phyloP scores from a whole-genome alignment of 1,284 basidiomycete species.

The Tranzscheliella williamsii region DNA sequence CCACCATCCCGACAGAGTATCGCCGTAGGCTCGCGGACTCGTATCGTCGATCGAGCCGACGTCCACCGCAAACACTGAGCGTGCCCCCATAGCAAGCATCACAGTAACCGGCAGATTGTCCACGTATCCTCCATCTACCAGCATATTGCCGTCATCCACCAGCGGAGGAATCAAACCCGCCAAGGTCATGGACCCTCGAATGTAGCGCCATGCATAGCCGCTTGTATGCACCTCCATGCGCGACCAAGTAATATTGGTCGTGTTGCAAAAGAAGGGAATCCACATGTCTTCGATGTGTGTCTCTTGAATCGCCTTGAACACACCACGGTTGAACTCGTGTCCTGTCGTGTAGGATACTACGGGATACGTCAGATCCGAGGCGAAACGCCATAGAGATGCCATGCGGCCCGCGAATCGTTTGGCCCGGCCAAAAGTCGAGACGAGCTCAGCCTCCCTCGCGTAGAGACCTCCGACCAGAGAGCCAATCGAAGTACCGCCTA shows the following conservation, averaged over 20 bases:
- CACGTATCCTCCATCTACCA: slow-evolving; percentile 55
- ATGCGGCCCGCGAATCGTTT: slow-evolving; percentile 88
- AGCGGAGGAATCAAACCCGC: slow-evolving; percentile 92
- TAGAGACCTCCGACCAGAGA: slow-evolving; percentile 90
- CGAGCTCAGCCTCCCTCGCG: slow-evolving; percentile 86
- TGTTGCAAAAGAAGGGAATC: slow-evolving; percentile 98
- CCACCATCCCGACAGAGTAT: slow-evolving; percentile 96
- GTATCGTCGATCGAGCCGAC: slow-evolving; percentile 96
- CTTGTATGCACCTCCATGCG: slow-evolving; percentile 96
- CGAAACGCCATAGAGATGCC: slow-evolving; percentile 90
- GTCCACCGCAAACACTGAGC: slow-evolving; percentile 90
- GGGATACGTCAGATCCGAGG: slow-evolving; percentile 95
- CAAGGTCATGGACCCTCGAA: slow-evolving; percentile 95
- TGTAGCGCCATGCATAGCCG: slow-evolving; percentile 71
- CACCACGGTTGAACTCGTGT: slow-evolving; percentile 58
- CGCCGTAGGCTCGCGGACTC: slow-evolving; percentile 88
- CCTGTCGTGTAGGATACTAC: slow-evolving; percentile 97
- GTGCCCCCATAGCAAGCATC: slow-evolving; percentile 89
- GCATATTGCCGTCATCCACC: slow-evolving; percentile 84
- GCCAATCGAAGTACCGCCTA: slow-evolving; percentile 82
- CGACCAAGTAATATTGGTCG: slow-evolving; percentile 96
- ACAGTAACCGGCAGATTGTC: slow-evolving; percentile 71
- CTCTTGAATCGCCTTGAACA: slow-evolving; percentile 40
- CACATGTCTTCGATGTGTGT: slow-evolving; percentile 90
- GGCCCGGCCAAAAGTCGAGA: slow-evolving; percentile 81